Evolutionary conservation across 164 flowering plant species (phyloP), one percentile per base, ranked within the genome.

Genomic region (Aristolochia fimbriata): DNA sequence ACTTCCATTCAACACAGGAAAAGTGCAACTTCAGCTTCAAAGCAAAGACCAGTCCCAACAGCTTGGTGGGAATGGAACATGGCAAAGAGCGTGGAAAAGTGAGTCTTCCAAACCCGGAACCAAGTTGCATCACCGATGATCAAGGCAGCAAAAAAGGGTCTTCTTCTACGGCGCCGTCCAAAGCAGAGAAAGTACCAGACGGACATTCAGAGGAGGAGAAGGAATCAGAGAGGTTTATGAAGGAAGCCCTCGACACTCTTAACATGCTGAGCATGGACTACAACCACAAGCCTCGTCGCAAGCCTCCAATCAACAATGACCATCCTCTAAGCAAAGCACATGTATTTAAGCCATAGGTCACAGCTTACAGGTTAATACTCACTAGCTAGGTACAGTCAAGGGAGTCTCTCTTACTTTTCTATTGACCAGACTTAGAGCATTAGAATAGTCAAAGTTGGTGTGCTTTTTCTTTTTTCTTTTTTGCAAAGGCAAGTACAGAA

Each of bases 191-290:
- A 51, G 2, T 17, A n/a, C n/a, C n/a, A 4, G 48, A 31, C 22
- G 31, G 49, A 30, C 47, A 14, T 33, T 22, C 25, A 22, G 27
- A 51, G 30, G n/a, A 27, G 25, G 21, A n/a, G 19, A 27, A 9
- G 25, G 59, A 62, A 45, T 52, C 57, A 1, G 33, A 62, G 13
- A 54, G 43, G 53, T 59, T 62, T 62, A 43, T 24, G 15, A 17
- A 55, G 45, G 65, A 41, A 16, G 11, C 51, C 24, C 46, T 24
- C 9, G 24, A 62, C 20, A 55, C 55, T 10, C 12, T 62, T 43
- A 46, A 27, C 45, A 43, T 62, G 65, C 13, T 54, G 33, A 53
- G 45, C 27, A 62, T 22, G 50, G 61, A 58, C 24, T 58, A 58
- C 24, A 7, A 23, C 21, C 50, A 20, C 30, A 43, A 20, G 49